Evolutionary conservation across 345 rosid genomes (phyloP), one percentile per base, ranked within the genome.

Genomic region (Boechera retrofracta): DNA sequence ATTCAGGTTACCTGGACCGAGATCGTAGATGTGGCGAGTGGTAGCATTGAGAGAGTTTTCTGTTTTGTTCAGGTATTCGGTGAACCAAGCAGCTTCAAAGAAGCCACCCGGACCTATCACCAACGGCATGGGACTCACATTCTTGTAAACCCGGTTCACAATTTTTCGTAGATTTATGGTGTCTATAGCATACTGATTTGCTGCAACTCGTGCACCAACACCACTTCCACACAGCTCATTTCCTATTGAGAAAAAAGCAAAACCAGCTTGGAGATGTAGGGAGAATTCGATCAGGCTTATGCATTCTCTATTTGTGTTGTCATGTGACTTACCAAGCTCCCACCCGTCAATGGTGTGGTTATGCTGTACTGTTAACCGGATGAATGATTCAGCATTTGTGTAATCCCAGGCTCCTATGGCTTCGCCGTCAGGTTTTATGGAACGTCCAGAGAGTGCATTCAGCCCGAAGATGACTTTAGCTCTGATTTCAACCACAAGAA

Each of bases 11-110:
- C 99, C 98, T 80, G 99, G 88, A 44, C 99, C 99, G 28, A 95
- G 97, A 73, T 92, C 86, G 87, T 95, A 95, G 76, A 95, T 93
- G 81, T 95, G 97, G 66, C 83, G 98, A 7, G 94, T 92, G 64
- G 85, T 77, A 4, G 84, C 98, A 60, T 92, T 81, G 6, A 89
- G 36, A 59, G 87, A 81, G 61, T 77, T 54, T 45, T 67, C 68
- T 32, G 99, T 56, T 73, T 88, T 89, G 52, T 62, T 81, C 24
- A 91, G 35, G 75, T 83, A 91, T 66, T 85, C 85, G 62, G 80
- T 77, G 83, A 84, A 95, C 98, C 98, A 95, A 36, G 67, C 57
- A 31, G 69, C 82, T 16, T 89, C 96, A 77, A 80, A 93, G 83
- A 95, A 91, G 74, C 99, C 99, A 69, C 93, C 98, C 0, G 99